Percentiles rank a stretch among this genome's conserved stretches.
Evolutionary conservation across 495 filamentous ascomycete species (phyloP).

Genomic region (Immersiella caudata): DNA sequence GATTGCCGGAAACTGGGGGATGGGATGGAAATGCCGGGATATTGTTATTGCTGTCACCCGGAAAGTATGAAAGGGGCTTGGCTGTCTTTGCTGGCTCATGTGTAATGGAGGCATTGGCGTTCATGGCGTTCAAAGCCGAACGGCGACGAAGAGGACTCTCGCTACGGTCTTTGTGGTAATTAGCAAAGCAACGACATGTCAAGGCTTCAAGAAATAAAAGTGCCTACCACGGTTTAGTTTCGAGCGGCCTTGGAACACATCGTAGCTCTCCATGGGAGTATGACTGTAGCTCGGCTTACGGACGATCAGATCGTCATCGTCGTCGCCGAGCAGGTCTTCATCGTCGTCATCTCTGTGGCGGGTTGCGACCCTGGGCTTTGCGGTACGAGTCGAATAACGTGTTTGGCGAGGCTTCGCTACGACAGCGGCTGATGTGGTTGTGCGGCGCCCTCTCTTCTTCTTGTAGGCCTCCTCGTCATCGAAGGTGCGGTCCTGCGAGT

Average conservation of each 20-base stretch:
- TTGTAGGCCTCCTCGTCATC: conserved; percentile 26
- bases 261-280: conserved; percentile 29
- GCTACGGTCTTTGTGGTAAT: conserved; percentile 24
- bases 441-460: conserved; percentile 34
- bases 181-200: background rate
- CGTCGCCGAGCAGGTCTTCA: conserved; percentile 9
- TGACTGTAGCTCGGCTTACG: conserved; percentile 23
- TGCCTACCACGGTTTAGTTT: conserved; percentile 35
- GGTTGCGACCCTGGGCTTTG: conserved; percentile 22
- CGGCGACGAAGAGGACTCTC: conserved; percentile 35
- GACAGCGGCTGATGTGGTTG: conserved; percentile 10
- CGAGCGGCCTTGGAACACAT: conserved; percentile 39
- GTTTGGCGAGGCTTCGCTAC: conserved; percentile 18
- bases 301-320: conserved; percentile 9
- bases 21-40: conserved; percentile 28
- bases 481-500: conserved; percentile 30
- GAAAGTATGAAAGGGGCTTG: conserved; percentile 26
- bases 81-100: conserved; percentile 21
- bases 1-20: conserved; percentile 24
- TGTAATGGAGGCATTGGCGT: conserved; percentile 25
- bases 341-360: conserved; percentile 11
- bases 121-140: conserved; percentile 30
- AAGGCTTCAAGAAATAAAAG: background rate
- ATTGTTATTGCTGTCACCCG: conserved; percentile 11
- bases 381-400: conserved; percentile 26